Evolutionary conservation across 441 rosid species (phyloP).

Genomic region (Sinapis alba): DNA sequence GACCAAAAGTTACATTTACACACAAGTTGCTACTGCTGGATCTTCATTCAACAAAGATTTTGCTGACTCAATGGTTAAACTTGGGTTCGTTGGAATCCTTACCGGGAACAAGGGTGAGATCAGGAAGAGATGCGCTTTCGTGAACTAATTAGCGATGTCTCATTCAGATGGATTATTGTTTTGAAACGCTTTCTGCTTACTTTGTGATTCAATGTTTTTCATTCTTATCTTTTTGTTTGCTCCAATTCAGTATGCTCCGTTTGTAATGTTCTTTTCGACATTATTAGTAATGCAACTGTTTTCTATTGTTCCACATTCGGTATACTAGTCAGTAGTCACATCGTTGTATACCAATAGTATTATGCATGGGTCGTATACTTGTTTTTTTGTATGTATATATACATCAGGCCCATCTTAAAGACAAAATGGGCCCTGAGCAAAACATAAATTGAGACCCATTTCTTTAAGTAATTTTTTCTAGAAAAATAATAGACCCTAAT

Average conservation of each 20-base stretch:
- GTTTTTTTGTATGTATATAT: too few relatives aligned
- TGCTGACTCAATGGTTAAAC: slow-evolving; percentile 26
- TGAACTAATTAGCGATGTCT: slow-evolving; percentile 29
- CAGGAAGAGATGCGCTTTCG: slow-evolving; percentile 49
- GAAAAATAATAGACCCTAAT: too few relatives aligned
- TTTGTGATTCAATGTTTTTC: neutral
- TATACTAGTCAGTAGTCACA: neutral
- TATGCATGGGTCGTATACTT: neutral
- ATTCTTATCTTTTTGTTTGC: neutral
- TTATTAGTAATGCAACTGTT: neutral
- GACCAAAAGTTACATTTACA: slow-evolving; percentile 46
- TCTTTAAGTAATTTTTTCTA: too few relatives aligned
- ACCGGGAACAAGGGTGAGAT: slow-evolving; percentile 50
- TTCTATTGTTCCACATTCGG: neutral
- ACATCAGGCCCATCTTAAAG: too few relatives aligned
- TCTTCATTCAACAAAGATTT: slow-evolving; percentile 46
- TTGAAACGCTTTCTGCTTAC: neutral
- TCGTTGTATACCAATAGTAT: neutral
- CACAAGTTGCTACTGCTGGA: slow-evolving; percentile 38
- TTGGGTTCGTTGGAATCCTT: slow-evolving; percentile 49
- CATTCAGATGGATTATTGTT: neutral
- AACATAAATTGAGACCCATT: too few relatives aligned
- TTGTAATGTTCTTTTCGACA: neutral
- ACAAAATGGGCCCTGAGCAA: too few relatives aligned
- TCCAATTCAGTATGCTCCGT: neutral